Base-by-base conservation (phyloP, 768 basidiomycete genomes). In the Tylopilus intermedius region DNA sequence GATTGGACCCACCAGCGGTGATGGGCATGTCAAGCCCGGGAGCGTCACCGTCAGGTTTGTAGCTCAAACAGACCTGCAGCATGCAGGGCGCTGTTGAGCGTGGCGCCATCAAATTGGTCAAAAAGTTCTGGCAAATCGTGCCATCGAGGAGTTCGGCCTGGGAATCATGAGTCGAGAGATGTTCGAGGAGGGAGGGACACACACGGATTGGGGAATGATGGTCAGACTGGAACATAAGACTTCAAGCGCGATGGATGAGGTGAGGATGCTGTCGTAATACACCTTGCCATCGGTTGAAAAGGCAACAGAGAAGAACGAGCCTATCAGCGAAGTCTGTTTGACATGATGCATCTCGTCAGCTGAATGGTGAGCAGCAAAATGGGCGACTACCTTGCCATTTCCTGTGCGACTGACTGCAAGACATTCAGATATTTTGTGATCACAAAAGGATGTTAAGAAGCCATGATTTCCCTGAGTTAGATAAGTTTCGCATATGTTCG, bases 121-220 rank as follows among this genome's bases (percentile, higher is more conserved):
- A 79, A 80, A 80, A 66, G 59, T 76, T 79, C 52, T 72, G 69
- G 29, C 78, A 72, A 38, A 79, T 62, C 21, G 73, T 71, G 0
- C 79, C 77, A 39, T 68, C 67, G 14, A 79, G 62, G 5, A 78
- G 66, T 39, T 76, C 73, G 26, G 72, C 64, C 62, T 69, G 47
- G 5, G 29, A 10, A 22, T 5, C 11, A 15, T 15, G 37, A 37
- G 37, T 37, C 11, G 33, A 33, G 2, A 10, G 3, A 1, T 13
- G 33, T 37, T 37, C 5, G 14, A 15, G 5, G 1, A 4, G 18
- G 9, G 14, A 21, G 6, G 4, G 29, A 26, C 6, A 6, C 49
- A 6, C 39, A 57, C 57, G 24, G 38, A 37, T 46, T 79, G 78
- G 4, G 78, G 79, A 30, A 81, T 83, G 56, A 84, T 80, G 2